Percentiles rank a stretch among this genome's conserved stretches.
Conservation (phyloP, 208 protist genomes). For the Polymyxa betae region DNA sequence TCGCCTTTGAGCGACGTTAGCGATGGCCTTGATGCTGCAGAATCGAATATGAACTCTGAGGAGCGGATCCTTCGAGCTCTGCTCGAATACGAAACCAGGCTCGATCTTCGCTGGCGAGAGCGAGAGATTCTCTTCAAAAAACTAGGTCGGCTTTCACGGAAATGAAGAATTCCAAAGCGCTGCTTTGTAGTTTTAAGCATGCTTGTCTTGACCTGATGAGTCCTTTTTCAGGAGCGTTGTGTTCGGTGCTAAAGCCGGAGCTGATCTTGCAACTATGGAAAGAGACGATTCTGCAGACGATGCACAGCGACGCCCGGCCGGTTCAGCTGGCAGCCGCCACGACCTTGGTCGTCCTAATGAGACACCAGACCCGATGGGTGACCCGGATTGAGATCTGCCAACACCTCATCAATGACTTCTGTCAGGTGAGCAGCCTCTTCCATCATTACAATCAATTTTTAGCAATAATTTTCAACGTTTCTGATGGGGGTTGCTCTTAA, state of each 20-base stretch:
- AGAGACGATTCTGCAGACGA: background rate
- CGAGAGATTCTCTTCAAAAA: background rate
- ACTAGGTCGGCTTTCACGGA: background rate
- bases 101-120: slow-evolving; percentile 30
- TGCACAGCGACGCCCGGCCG: slow-evolving; percentile 37
- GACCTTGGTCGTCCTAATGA: slow-evolving; percentile 2
- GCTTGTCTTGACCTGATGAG: no score
- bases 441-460: background rate
- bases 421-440: background rate
- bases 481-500: no score
- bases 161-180: no score
- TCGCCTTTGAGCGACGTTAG: background rate
- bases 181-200: no score
- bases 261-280: background rate
- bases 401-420: slow-evolving; percentile 44
- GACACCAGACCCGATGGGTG: slow-evolving; percentile 5
- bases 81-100: background rate
- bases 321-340: slow-evolving; percentile 42
- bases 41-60: background rate
- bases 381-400: slow-evolving; percentile 49
- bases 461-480: background rate
- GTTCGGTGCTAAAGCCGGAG: background rate
- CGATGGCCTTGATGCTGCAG: background rate
- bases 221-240: background rate
- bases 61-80: slow-evolving; percentile 20